Evolutionary conservation across 73 alveolate species (phyloP).

Genomic region (Tetrahymena elliotti): DNA sequence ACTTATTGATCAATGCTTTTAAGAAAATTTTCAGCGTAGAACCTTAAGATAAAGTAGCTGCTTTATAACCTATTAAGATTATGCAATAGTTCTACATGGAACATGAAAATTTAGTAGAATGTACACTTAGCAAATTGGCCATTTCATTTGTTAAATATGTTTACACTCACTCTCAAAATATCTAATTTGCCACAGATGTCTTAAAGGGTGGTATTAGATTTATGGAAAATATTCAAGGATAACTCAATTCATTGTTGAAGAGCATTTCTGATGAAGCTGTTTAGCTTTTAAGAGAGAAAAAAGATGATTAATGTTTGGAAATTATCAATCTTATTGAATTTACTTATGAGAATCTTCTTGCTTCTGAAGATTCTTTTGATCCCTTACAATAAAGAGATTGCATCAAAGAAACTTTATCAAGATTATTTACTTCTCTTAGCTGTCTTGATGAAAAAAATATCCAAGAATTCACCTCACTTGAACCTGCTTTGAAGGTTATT

Average conservation of each 20-base stretch:
- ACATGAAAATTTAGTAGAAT: slow-evolving; percentile 41
- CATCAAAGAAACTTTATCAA: not conserved
- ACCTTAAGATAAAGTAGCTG: slow-evolving; percentile 15
- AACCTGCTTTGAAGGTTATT: not conserved
- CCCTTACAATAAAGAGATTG: not conserved
- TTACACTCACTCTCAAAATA: not conserved
- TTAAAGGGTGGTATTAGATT: not conserved
- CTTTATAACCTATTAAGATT: slow-evolving; percentile 12
- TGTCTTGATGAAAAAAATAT: not conserved
- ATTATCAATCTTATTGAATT: not conserved
- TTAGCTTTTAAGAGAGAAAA: not conserved
- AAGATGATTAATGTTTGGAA: not conserved
- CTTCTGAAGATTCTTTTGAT: not conserved
- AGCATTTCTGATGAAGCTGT: not conserved
- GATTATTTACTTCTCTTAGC: not conserved
- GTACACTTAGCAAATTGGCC: slow-evolving; percentile 3
- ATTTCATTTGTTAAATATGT: slow-evolving; percentile 14
- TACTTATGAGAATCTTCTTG: not conserved
- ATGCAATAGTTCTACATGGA: slow-evolving; percentile 35
- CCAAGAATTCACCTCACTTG: not conserved
- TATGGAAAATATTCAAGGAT: not conserved
- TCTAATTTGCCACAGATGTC: not conserved
- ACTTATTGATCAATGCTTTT: slow-evolving; percentile 12
- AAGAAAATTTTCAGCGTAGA: slow-evolving; percentile 15
- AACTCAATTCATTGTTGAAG: not conserved